Percentiles rank a stretch among this genome's conserved stretches.
phyloP scores from a whole-genome alignment of 1,284 basidiomycete species.

The Leccinum subspadiceum region DNA sequence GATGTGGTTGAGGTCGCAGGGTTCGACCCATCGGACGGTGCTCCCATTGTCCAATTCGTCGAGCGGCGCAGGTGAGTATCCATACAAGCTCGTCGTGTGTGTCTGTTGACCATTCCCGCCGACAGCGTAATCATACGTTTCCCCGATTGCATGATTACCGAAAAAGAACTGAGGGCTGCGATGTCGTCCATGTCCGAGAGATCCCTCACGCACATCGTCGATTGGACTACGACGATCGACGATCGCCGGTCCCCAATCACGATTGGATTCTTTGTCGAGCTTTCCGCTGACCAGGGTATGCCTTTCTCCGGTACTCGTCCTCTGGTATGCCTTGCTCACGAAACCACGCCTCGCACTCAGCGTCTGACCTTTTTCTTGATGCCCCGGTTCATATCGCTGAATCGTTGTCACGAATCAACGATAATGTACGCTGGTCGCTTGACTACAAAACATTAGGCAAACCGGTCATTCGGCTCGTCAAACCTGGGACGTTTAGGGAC shows the following conservation, averaged over 20 bases:
- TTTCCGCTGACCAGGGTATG: conserved; percentile 9
- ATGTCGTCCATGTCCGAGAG: conserved; percentile 1
- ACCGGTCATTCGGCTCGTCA: conserved; percentile 19
- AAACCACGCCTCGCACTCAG: neutral
- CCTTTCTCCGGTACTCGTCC: neutral
- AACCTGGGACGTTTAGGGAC: conserved; percentile 20
- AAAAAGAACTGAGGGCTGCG: conserved; percentile 13
- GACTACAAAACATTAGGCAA: neutral
- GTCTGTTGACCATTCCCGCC: neutral
- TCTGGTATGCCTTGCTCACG: neutral
- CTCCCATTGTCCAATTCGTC: conserved; percentile 1
- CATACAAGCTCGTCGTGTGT: neutral
- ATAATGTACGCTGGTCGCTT: neutral
- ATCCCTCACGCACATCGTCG: conserved; percentile 1
- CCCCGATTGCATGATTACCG: conserved; percentile 11
- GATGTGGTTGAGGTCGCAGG: neutral
- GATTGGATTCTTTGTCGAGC: conserved; percentile 23
- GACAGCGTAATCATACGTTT: conserved; percentile 15
- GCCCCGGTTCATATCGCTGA: conserved; percentile 6
- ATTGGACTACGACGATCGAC: conserved; percentile 23
- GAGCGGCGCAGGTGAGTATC: conserved; percentile 1
- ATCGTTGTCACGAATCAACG: conserved; percentile 9
- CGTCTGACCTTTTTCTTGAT: neutral
- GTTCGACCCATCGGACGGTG: neutral
- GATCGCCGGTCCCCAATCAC: conserved; percentile 13